phyloP scores from a whole-genome alignment of 2,329 filamentous ascomycete species.

The Neonectria punicea region DNA sequence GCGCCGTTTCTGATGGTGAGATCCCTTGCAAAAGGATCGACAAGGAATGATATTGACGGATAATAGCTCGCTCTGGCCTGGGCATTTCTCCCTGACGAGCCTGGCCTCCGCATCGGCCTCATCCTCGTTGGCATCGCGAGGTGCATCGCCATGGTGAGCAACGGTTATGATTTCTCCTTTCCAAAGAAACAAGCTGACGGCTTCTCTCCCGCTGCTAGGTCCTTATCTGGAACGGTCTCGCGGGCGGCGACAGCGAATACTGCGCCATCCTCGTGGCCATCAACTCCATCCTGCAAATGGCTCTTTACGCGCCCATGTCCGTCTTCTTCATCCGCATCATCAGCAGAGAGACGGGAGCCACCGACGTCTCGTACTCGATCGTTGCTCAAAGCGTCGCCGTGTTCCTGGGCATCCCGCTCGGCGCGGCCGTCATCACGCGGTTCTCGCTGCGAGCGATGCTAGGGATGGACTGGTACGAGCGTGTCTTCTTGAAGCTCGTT shows the following conservation, averaged over 20 bases:
- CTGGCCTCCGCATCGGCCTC: slow-evolving; percentile 70
- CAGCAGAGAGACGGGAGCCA: slow-evolving; percentile 54
- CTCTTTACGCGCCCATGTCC: slow-evolving; percentile 76
- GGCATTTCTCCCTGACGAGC: slow-evolving; percentile 71
- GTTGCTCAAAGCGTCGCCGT: slow-evolving; percentile 85
- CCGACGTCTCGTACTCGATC: slow-evolving; percentile 65
- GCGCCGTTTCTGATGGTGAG: slow-evolving; percentile 84
- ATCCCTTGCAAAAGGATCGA: not conserved
- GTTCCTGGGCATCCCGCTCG: slow-evolving; percentile 87
- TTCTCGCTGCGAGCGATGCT: slow-evolving; percentile 66
- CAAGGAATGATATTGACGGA: slow-evolving; percentile 20
- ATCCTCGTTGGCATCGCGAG: slow-evolving; percentile 86
- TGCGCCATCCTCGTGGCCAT: slow-evolving; percentile 83
- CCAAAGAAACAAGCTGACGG: not conserved
- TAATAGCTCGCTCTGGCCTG: slow-evolving; percentile 71
- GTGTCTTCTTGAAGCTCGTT: slow-evolving; percentile 74
- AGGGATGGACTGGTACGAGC: slow-evolving; percentile 71
- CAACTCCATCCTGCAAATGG: slow-evolving; percentile 80
- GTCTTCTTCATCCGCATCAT: slow-evolving; percentile 78
- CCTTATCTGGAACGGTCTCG: slow-evolving; percentile 75
- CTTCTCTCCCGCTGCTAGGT: slow-evolving; percentile 45
- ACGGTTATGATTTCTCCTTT: slow-evolving; percentile 45
- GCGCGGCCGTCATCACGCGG: slow-evolving; percentile 80
- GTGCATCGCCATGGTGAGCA: slow-evolving; percentile 84
- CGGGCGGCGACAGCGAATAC: slow-evolving; percentile 82